Evolutionary conservation across 2,329 filamentous ascomycete genomes (phyloP).

Genomic region (Nemania sp.): DNA sequence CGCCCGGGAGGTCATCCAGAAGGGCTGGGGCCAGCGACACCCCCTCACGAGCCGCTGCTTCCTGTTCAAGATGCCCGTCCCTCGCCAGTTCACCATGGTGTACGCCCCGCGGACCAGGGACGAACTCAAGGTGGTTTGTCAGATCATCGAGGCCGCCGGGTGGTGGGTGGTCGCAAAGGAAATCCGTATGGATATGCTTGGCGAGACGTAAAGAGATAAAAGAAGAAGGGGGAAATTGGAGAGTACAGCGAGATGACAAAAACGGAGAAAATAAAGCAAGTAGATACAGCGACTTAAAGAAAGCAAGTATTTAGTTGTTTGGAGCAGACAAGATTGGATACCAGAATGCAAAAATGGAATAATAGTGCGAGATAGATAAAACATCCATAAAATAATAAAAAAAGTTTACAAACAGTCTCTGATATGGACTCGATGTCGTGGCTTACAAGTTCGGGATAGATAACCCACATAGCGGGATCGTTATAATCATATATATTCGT

Average conservation of each 20-base stretch:
- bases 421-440: neutral
- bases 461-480: too few species aligned
- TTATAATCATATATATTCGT: conserved; percentile 14
- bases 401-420: neutral
- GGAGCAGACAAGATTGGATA: conserved; percentile 19
- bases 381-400: neutral
- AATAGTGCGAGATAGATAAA: conserved; percentile 5
- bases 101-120: conserved; percentile 78
- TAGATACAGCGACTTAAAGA: neutral
- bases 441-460: too few species aligned
- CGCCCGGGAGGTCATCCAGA: conserved; percentile 75
- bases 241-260: neutral
- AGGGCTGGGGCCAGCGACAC: conserved; percentile 82
- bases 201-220: conserved; percentile 21
- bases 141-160: conserved; percentile 78
- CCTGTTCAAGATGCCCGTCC: conserved; percentile 73
- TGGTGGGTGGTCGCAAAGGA: conserved; percentile 58
- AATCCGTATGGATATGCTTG: conserved; percentile 45
- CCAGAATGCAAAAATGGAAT: conserved; percentile 8
- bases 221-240: neutral
- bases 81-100: conserved; percentile 81
- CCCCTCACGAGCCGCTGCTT: conserved; percentile 71
- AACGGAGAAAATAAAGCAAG: neutral
- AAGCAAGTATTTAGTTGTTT: conserved; percentile 6
- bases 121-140: conserved; percentile 75